Percentiles rank a stretch among this genome's conserved stretches.
Evolutionary conservation across 345 rosid genomes (phyloP).

Genomic region (Lagerstroemia speciosa): DNA sequence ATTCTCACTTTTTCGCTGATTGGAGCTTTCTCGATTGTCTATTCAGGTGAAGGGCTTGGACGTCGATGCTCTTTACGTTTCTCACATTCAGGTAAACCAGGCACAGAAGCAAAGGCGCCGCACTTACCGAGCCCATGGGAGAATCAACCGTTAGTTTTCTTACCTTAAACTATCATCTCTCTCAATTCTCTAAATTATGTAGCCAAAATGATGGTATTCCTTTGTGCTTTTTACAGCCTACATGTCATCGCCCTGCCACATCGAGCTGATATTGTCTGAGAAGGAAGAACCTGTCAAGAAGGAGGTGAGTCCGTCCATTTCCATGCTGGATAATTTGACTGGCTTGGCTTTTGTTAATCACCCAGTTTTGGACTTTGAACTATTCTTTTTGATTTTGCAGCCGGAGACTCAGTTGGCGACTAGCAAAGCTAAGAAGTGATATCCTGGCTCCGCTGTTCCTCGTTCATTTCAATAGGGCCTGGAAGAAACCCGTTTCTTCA

Average conservation of each 20-base stretch:
- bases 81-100: constrained; percentile 33
- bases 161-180: neutral
- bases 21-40: neutral
- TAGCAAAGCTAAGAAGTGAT: constrained; percentile 26
- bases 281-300: constrained; percentile 33
- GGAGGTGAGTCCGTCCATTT: constrained; percentile 15
- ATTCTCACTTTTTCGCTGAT: neutral
- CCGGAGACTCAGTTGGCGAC: constrained; percentile 27
- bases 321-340: neutral
- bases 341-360: neutral
- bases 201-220: neutral
- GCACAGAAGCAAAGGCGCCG: constrained; percentile 43
- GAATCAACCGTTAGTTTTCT: constrained; percentile 29
- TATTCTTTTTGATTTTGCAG: constrained; percentile 15
- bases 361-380: neutral
- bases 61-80: constrained; percentile 24
- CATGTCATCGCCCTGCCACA: constrained; percentile 41
- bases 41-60: constrained; percentile 35
- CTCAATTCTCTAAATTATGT: neutral
- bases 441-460: constrained; percentile 11
- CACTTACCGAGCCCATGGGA: constrained; percentile 42
- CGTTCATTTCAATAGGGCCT: neutral
- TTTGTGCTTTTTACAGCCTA: constrained; percentile 17
- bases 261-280: constrained; percentile 34
- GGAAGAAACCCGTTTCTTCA: neutral